phyloP scores from a whole-genome alignment of 169 alveolate species.

The Cryptosporidium baileyi region DNA sequence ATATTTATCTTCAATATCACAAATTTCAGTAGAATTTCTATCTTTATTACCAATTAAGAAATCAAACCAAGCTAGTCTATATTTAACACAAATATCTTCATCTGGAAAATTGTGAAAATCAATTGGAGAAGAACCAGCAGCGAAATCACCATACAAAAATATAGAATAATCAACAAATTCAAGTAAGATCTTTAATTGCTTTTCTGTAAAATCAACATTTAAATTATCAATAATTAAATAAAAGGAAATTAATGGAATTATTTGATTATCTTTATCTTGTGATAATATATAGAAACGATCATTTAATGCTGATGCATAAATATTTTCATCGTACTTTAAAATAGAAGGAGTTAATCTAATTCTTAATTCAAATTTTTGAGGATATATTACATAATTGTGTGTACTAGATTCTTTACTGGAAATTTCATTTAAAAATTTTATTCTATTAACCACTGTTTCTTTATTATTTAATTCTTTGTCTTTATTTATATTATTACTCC shows the following conservation, averaged over 20 bases:
- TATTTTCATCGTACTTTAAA: slow-evolving; percentile 30
- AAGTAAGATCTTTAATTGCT: neutral
- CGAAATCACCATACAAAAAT: slow-evolving; percentile 55
- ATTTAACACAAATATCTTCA: neutral
- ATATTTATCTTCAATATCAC: slow-evolving; percentile 41
- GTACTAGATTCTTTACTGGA: neutral
- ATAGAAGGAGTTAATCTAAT: slow-evolving; percentile 34
- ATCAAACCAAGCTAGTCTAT: slow-evolving; percentile 51
- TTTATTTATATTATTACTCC: neutral
- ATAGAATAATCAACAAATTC: slow-evolving; percentile 41
- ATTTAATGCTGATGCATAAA: slow-evolving; percentile 48
- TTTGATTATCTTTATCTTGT: slow-evolving; percentile 23
- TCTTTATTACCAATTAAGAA: slow-evolving; percentile 32
- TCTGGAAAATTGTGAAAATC: slow-evolving; percentile 41
- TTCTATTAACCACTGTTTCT: neutral
- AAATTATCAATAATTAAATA: slow-evolving; percentile 41
- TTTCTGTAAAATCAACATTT: neutral
- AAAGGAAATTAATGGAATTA: slow-evolving; percentile 39
- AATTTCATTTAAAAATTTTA: neutral
- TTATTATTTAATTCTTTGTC: neutral
- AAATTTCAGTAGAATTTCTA: neutral
- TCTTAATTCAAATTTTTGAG: slow-evolving; percentile 54
- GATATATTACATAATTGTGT: slow-evolving; percentile 32
- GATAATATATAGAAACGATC: slow-evolving; percentile 25
- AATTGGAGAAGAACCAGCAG: slow-evolving; percentile 48